Percentiles rank a stretch among this genome's conserved stretches.
Conservation (phyloP, 306 rosid genomes). For the Dryas octopetala region DNA sequence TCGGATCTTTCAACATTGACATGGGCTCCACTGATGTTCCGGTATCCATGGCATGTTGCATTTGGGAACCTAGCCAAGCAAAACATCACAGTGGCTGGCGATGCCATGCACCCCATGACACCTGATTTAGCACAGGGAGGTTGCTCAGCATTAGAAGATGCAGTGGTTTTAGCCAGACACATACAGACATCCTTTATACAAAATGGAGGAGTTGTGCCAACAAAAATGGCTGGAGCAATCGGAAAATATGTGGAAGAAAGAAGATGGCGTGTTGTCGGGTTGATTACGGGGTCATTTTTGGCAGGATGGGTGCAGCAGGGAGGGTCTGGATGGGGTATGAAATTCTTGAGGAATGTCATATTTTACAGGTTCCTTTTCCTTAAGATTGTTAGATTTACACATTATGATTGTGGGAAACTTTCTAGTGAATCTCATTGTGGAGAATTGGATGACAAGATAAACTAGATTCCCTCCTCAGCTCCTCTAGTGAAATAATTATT, state of each 20-base stretch:
- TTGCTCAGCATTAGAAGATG: constrained; percentile 23
- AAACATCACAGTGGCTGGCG: constrained; percentile 22
- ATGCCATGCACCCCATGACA: constrained; percentile 33
- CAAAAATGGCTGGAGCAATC: neutral
- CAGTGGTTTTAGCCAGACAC: constrained; percentile 16
- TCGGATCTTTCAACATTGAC: constrained; percentile 21
- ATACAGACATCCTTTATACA: neutral
- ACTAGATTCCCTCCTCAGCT: no score
- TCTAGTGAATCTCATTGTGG: neutral
- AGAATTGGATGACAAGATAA: no score
- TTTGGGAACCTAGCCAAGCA: constrained; percentile 15
- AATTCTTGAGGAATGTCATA: constrained; percentile 20
- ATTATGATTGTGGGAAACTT: constrained; percentile 26
- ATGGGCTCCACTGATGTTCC: constrained; percentile 17
- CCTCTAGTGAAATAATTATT: no score
- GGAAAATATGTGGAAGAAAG: constrained; percentile 22
- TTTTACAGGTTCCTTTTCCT: constrained; percentile 10
- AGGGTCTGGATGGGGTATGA: constrained; percentile 15
- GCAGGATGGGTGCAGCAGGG: constrained; percentile 28
- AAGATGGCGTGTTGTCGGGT: constrained; percentile 19
- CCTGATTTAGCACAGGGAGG: constrained; percentile 21
- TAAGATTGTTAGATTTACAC: neutral
- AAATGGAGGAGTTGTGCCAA: neutral
- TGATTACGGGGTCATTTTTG: constrained; percentile 15
- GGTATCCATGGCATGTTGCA: constrained; percentile 19